Evolutionary conservation across 805 yeast species (phyloP).

Genomic region (Ogataea trehalophila): DNA sequence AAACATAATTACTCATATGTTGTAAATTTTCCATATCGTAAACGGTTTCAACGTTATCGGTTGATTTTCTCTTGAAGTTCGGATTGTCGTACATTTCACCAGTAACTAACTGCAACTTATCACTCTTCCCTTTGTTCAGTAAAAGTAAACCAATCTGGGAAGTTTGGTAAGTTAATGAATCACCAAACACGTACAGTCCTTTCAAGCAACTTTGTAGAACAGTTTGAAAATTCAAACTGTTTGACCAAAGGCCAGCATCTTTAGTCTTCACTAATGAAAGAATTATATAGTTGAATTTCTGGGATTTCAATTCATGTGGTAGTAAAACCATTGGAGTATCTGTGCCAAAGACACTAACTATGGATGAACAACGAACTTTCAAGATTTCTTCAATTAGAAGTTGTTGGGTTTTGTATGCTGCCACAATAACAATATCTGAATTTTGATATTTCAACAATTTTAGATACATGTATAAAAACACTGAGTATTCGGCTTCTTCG

Average conservation of each 20-base stretch:
- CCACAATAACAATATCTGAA: slow-evolving; percentile 35
- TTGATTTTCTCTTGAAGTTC: slow-evolving; percentile 6
- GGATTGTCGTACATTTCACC: slow-evolving; percentile 10
- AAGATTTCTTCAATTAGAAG: slow-evolving; percentile 37
- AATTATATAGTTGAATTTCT: slow-evolving; percentile 29
- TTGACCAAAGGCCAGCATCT: slow-evolving; percentile 18
- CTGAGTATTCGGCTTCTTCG: slow-evolving; percentile 46
- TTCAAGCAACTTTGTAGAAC: slow-evolving; percentile 12
- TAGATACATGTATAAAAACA: slow-evolving; percentile 42
- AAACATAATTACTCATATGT: slow-evolving; percentile 23
- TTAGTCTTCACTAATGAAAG: slow-evolving; percentile 33
- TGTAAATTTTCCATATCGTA: slow-evolving; percentile 18
- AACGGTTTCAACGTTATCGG: slow-evolving; percentile 2
- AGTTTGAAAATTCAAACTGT: slow-evolving; percentile 2
- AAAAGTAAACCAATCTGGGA: not conserved
- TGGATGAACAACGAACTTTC: slow-evolving; percentile 25
- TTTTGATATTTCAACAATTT: slow-evolving; percentile 38
- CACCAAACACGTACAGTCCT: slow-evolving; percentile 14
- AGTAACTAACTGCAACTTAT: slow-evolving; percentile 12
- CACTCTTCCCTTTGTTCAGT: not conserved
- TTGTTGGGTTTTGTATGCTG: slow-evolving; percentile 37
- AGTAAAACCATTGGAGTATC: slow-evolving; percentile 13
- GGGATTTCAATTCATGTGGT: slow-evolving; percentile 26
- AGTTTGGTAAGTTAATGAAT: not conserved
- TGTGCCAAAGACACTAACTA: slow-evolving; percentile 19